These are phyloP conservation scores for Trichophyton mentagrophytes DNA, from an alignment of 2,329 filamentous ascomycete genomes.

Conservation along the genomic window DNA sequence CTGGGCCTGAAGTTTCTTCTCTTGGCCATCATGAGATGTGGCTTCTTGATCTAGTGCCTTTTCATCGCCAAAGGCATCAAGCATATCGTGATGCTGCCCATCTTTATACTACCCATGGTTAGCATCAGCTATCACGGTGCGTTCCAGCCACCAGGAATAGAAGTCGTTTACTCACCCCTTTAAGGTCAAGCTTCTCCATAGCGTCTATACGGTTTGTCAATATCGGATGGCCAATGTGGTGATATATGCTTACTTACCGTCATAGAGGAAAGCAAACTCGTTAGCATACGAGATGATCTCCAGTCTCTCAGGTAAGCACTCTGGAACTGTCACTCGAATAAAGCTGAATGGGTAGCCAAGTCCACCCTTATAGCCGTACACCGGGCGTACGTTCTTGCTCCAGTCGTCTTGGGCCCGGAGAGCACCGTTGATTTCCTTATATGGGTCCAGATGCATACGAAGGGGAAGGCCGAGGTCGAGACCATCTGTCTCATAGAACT, in stretches of 20 bases:
- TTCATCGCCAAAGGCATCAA: slow-evolving; percentile 9
- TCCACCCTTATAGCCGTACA: slow-evolving; percentile 20
- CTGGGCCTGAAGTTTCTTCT: slow-evolving; percentile 13
- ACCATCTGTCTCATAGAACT: slow-evolving; percentile 19
- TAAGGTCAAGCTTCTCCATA: slow-evolving; percentile 1
- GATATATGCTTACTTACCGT: slow-evolving; percentile 18
- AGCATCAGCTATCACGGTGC: neutral
- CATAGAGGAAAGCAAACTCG: slow-evolving; percentile 32
- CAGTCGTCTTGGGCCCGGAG: slow-evolving; percentile 28
- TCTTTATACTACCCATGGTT: slow-evolving; percentile 8
- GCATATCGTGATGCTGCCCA: neutral
- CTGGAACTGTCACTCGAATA: slow-evolving; percentile 24
- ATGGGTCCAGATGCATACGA: slow-evolving; percentile 15
- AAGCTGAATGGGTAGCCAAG: slow-evolving; percentile 20
- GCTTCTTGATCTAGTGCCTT: slow-evolving; percentile 10
- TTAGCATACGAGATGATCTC: slow-evolving; percentile 30
- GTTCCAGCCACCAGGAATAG: neutral
- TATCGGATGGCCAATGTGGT: neutral
- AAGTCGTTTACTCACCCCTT: neutral
- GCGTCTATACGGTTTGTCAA: neutral
- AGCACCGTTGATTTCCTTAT: slow-evolving; percentile 21
- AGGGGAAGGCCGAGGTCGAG: slow-evolving; percentile 20
- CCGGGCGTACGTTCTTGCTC: slow-evolving; percentile 20
- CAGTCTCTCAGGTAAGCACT: slow-evolving; percentile 29
- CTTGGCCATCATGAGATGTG: slow-evolving; percentile 14